Percentiles rank a stretch among this genome's conserved stretches.
Evolutionary conservation across 768 basidiomycete species (phyloP).

Genomic region (Lactarius evosmus): DNA sequence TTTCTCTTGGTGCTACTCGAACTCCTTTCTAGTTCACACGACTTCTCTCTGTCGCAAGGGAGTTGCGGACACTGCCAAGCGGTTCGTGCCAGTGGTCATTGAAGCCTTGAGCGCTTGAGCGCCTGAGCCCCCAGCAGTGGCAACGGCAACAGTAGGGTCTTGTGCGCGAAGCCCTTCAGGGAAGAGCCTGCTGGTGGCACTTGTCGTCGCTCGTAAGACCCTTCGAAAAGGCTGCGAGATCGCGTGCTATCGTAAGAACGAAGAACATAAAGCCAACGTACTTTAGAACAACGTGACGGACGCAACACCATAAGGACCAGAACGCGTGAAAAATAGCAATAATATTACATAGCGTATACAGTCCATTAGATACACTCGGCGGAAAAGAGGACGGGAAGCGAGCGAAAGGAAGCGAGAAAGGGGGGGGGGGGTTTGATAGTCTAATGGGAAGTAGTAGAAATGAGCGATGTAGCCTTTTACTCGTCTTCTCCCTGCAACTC

Average conservation of each 20-base stretch:
- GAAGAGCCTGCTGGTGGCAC: neutral
- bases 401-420: neutral
- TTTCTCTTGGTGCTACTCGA: neutral
- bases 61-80: neutral
- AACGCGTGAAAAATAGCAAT: slow-evolving; percentile 22
- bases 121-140: neutral
- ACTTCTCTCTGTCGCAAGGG: neutral
- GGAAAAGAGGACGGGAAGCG: neutral
- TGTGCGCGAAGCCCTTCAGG: neutral
- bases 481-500: slow-evolving; percentile 24
- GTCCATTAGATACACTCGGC: slow-evolving; percentile 20
- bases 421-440: neutral
- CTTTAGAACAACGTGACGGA: neutral
- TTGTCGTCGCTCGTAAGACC: neutral
- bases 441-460: neutral
- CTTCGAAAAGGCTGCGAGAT: neutral
- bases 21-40: neutral
- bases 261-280: neutral
- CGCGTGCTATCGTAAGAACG: neutral
- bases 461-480: neutral
- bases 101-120: too few species aligned
- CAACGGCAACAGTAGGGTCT: neutral
- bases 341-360: slow-evolving; percentile 25
- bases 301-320: neutral
- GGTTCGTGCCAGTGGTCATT: neutral